Base-by-base conservation (phyloP, 371 early-diverging fungal species). In the Caulochytrium protostelioides region DNA sequence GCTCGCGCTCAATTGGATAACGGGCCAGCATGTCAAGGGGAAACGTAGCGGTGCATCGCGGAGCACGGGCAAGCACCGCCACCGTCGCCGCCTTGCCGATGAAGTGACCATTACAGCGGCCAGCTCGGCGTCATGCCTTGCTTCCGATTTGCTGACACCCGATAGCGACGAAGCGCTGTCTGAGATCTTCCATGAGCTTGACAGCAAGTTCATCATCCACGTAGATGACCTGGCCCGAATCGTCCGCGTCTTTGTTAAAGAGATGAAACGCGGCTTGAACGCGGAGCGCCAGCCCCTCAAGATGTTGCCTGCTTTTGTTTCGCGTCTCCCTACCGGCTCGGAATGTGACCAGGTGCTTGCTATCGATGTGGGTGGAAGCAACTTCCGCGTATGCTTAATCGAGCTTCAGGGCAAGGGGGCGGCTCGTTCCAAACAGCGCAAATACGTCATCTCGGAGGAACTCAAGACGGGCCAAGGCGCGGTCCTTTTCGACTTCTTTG, bases 361-460 rank as follows among this genome's bases (percentile, higher is more conserved):
- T 9, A 61, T 94, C 38, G 95, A 94, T 49, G 60, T 94, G 27
- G 95, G 91, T 35, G 95, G 92, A 22, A 82, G 90, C 38, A 83
- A 91, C 52, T 66, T 91, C 38, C 73, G 95, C 10, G 83, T 91
- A 1, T 83, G 83, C 32, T 61, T 74, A 40, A 79, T 91, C 12
- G 63, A 64, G 13, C 64, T 91, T 13, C 51, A 68, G 39, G 86
- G 86, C n/a, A 48, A 61, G 41, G 72, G 80, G 25, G 62, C 52
- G 18, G n/a, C n/a, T n/a, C 43, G 52, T 15, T 29, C 49, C 37
- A 46, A 40, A 19, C 83, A 83, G 39, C 65, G 73, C 35, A 83
- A 85, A 55, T 76, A 74, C 43, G 56, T 62, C 32, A 64, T 92
- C 30, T 65, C 79, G n/a, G 79, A 81, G 22, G 64, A 65, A 17